Conservation (phyloP, 2,329 filamentous ascomycete species). For the Aspergillus fijiensis region DNA sequence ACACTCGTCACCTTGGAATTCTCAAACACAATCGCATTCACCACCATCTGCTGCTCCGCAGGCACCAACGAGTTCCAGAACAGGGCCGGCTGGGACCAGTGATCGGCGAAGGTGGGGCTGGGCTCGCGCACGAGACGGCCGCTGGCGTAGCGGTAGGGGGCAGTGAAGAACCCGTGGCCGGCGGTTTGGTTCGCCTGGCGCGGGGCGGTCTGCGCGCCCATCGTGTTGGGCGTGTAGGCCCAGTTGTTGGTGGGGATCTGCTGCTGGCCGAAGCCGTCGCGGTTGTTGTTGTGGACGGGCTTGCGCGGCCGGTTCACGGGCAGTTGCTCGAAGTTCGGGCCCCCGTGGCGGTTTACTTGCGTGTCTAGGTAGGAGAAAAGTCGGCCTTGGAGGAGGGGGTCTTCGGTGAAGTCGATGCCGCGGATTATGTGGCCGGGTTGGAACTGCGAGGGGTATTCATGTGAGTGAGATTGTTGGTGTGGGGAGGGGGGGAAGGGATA, state of each 20-base stretch:
- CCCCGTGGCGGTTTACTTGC: conserved; percentile 68
- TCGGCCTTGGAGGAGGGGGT: conserved; percentile 71
- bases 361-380: conserved; percentile 76
- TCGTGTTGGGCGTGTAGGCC: conserved; percentile 66
- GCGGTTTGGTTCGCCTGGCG: conserved; percentile 63
- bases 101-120: conserved; percentile 64
- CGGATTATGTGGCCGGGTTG: conserved; percentile 72
- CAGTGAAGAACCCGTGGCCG: conserved; percentile 69
- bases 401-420: conserved; percentile 71
- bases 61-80: conserved; percentile 71
- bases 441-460: conserved; percentile 40
- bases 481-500: no score
- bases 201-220: conserved; percentile 61
- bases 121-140: conserved; percentile 59
- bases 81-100: conserved; percentile 69
- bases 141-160: conserved; percentile 54
- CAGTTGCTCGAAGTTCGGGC: conserved; percentile 73
- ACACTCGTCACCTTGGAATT: conserved; percentile 58
- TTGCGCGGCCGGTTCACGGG: conserved; percentile 69
- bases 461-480: not conserved
- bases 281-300: conserved; percentile 70
- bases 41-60: conserved; percentile 67
- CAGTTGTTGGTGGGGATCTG: conserved; percentile 67
- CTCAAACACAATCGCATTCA: conserved; percentile 74
- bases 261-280: conserved; percentile 67